Evolutionary conservation across 257 asterid species (phyloP).

Genomic region (Forsythia viridissima): DNA sequence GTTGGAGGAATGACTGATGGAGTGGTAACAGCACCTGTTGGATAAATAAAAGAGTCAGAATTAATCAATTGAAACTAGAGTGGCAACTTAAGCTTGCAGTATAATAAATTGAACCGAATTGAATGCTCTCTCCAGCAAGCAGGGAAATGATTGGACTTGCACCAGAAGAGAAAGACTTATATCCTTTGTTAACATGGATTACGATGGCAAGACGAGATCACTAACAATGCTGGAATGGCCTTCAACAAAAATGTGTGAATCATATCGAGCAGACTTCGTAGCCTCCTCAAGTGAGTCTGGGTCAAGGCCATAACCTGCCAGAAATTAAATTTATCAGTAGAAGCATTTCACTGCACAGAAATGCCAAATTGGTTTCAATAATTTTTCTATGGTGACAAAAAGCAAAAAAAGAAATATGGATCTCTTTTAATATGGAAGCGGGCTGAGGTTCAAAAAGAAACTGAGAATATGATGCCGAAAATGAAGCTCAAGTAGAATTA

Average conservation of each 20-base stretch:
- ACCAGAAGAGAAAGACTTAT: conserved; percentile 63
- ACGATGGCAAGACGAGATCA: conserved; percentile 55
- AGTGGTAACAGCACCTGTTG: conserved; percentile 91
- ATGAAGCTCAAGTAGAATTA: background rate
- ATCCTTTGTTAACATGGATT: conserved; percentile 66
- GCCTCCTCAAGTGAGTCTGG: conserved; percentile 95
- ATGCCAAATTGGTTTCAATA: background rate
- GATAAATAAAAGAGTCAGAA: background rate
- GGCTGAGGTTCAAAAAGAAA: background rate
- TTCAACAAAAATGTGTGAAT: conserved; percentile 62
- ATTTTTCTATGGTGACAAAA: background rate
- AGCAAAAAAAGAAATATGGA: conserved; percentile 5
- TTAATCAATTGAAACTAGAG: background rate
- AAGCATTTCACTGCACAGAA: background rate
- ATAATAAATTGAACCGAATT: conserved; percentile 61
- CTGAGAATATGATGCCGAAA: background rate
- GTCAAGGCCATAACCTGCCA: conserved; percentile 83
- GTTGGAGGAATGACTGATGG: conserved; percentile 82
- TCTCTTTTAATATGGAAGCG: background rate
- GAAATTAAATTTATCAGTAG: conserved; percentile 25
- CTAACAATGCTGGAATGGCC: conserved; percentile 54
- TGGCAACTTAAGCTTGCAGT: background rate
- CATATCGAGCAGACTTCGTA: conserved; percentile 69
- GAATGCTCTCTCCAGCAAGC: conserved; percentile 96
- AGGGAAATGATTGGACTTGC: conserved; percentile 86